Base-by-base conservation (phyloP, 176 grass and related monocot species). In the Urochloa ruziziensis region DNA sequence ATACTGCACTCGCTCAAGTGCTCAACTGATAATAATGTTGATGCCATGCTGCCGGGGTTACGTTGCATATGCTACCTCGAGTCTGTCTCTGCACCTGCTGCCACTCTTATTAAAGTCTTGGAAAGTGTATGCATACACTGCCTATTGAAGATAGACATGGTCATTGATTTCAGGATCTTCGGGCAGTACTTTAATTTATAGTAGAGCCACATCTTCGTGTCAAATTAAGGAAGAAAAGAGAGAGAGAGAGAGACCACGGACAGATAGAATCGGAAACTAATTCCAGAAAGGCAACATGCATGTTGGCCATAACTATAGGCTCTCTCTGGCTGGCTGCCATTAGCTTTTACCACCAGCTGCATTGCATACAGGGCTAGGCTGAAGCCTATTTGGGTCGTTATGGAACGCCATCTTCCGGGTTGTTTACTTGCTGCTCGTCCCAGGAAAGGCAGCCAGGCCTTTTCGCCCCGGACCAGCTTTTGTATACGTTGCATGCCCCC, bases 361-460 rank as follows among this genome's bases (percentile, higher is more conserved):
- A 44, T 7, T 37, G 65, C 37, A 7, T 43, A 5, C n/a, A 27
- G 24, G 13, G 40, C 43, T 19, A 19, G 4, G 16, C 47, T n/a
- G n/a, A n/a, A n/a, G n/a, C n/a, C n/a, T n/a, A 7, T 62, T 82
- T 85, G 82, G 87, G 61, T 59, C 23, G 69, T 80, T 85, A 62
- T 85, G 70, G 48, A 15, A 53, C 61, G 52, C 64, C 52, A 77
- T 76, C 70, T 74, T 67, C 54, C 82, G 21, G 42, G 23, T 77
- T 82, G 77, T 81, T 85, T 80, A 84, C 67, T 74, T 74, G 81
- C 81, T 88, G 67, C 67, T 67, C 75, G 86, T 73, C 86, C 80
- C 27, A 74, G 8, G 65, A 65, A 73, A 60, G 69, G 51, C 60
- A 85, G 67, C 76, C 10, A 76, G 43, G 15, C 42, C 48, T 79